Evolutionary conservation across 805 yeast genomes (phyloP).

Genomic region (Cyberlindnera amylophila): DNA sequence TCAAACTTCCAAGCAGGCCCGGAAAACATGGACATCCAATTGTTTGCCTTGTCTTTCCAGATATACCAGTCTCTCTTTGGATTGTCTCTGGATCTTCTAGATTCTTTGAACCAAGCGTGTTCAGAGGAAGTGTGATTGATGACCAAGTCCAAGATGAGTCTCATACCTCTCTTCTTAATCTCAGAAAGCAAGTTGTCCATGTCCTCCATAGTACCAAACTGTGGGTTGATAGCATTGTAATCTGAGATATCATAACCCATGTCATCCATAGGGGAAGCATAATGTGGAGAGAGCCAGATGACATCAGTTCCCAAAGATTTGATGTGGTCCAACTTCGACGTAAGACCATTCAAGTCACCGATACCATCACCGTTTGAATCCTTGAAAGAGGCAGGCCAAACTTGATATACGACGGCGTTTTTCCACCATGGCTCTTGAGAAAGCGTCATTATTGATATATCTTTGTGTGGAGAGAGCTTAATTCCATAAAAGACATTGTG

Average conservation of each 20-base stretch:
- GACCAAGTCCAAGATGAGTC: constrained; percentile 51
- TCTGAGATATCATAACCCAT: constrained; percentile 62
- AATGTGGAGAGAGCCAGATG: constrained; percentile 57
- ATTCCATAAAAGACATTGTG: too few relatives aligned
- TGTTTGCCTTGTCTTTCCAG: constrained; percentile 56
- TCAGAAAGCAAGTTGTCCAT: constrained; percentile 45
- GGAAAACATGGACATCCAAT: constrained; percentile 50
- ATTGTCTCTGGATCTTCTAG: constrained; percentile 45
- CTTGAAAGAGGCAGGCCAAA: constrained; percentile 58
- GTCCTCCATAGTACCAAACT: constrained; percentile 52
- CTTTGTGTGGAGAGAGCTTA: neutral
- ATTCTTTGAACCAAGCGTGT: constrained; percentile 57
- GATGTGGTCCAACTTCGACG: constrained; percentile 48
- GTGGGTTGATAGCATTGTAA: constrained; percentile 47
- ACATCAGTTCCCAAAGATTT: constrained; percentile 46
- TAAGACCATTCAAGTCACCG: constrained; percentile 55
- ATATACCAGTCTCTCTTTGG: constrained; percentile 61
- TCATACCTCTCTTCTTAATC: constrained; percentile 47
- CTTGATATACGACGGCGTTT: constrained; percentile 52
- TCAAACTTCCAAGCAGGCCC: constrained; percentile 59
- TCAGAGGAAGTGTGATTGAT: constrained; percentile 55
- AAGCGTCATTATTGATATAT: constrained; percentile 7
- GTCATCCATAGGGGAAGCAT: constrained; percentile 55
- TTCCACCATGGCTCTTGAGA: constrained; percentile 45
- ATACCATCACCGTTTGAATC: constrained; percentile 58